phyloP scores from a whole-genome alignment of 2,329 filamentous ascomycete genomes.

The Alternaria incomplexa region DNA sequence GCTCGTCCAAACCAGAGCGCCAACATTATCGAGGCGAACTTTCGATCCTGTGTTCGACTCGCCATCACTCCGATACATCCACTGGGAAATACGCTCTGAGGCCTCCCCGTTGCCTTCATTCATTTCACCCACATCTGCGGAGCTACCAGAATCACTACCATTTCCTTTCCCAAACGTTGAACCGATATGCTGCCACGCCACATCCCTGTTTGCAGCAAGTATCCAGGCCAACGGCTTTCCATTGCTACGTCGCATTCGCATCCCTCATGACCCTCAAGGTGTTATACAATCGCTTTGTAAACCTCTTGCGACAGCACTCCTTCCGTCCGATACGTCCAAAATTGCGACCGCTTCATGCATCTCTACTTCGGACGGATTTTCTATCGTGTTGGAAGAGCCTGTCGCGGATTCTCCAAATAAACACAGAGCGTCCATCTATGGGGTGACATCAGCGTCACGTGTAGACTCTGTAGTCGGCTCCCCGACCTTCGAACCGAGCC shows the following conservation, averaged over 20 bases:
- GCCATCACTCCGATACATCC: slow-evolving; percentile 57
- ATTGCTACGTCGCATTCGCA: slow-evolving; percentile 62
- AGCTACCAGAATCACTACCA: not conserved
- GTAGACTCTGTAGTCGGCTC: slow-evolving; percentile 30
- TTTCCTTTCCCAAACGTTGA: slow-evolving; percentile 32
- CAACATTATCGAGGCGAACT: slow-evolving; percentile 51
- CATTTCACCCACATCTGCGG: slow-evolving; percentile 1
- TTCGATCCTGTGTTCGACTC: slow-evolving; percentile 58
- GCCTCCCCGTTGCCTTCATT: slow-evolving; percentile 24
- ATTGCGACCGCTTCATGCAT: slow-evolving; percentile 14
- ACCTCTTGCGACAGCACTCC: slow-evolving; percentile 63
- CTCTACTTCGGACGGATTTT: not conserved
- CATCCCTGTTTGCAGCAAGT: slow-evolving; percentile 67
- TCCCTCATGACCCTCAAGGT: slow-evolving; percentile 73
- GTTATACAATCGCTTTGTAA: slow-evolving; percentile 72
- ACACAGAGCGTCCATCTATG: not conserved
- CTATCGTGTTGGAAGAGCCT: not conserved
- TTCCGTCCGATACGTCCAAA: slow-evolving; percentile 46
- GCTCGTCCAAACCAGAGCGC: slow-evolving; percentile 59
- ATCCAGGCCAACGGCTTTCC: slow-evolving; percentile 70
- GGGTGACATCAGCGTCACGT: slow-evolving; percentile 9
- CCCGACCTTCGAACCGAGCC: slow-evolving; percentile 9
- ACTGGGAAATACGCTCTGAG: slow-evolving; percentile 63
- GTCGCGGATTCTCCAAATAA: not conserved
- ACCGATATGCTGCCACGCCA: slow-evolving; percentile 61